phyloP scores from a whole-genome alignment of 768 basidiomycete genomes.

The Pholiota conissans region DNA sequence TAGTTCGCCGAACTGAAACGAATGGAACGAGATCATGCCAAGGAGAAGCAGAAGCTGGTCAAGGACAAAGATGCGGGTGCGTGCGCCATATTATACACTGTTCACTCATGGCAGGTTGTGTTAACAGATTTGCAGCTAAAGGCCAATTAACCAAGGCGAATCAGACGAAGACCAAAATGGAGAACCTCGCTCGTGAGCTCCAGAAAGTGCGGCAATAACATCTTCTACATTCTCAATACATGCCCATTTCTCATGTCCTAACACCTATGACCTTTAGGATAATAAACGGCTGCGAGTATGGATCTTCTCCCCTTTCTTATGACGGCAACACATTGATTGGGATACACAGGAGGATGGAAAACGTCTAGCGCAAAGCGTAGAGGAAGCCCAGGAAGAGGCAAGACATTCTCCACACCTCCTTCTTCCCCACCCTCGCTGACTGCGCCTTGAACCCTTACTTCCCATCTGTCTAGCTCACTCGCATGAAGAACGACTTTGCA shows the following conservation, averaged over 20 bases:
- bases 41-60: slow-evolving; percentile 87
- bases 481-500: slow-evolving; percentile 82
- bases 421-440: slow-evolving; percentile 4
- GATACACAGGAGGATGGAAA: slow-evolving; percentile 77
- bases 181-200: slow-evolving; percentile 84
- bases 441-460: not conserved
- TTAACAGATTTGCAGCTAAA: slow-evolving; percentile 54
- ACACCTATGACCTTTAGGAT: slow-evolving; percentile 50
- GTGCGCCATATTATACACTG: slow-evolving; percentile 6
- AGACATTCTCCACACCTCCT: slow-evolving; percentile 5
- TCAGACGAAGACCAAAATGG: slow-evolving; percentile 87
- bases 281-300: slow-evolving; percentile 85
- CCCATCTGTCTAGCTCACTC: slow-evolving; percentile 51
- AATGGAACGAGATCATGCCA: slow-evolving; percentile 84
- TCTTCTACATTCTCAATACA: slow-evolving; percentile 8
- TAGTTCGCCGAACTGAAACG: slow-evolving; percentile 90
- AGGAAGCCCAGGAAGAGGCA: slow-evolving; percentile 86
- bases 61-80: slow-evolving; percentile 91
- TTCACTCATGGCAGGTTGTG: not conserved
- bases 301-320: slow-evolving; percentile 2
- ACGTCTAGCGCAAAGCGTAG: slow-evolving; percentile 75
- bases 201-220: slow-evolving; percentile 65
- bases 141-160: slow-evolving; percentile 85
- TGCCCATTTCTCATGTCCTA: slow-evolving; percentile 13
- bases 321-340: slow-evolving; percentile 16